A percentile compares a stretch with the other conserved stretches of the same genome.
These are phyloP conservation scores for Leishmania amazonensis DNA, from an alignment of 208 protist species.

Conservation along the genomic window DNA sequence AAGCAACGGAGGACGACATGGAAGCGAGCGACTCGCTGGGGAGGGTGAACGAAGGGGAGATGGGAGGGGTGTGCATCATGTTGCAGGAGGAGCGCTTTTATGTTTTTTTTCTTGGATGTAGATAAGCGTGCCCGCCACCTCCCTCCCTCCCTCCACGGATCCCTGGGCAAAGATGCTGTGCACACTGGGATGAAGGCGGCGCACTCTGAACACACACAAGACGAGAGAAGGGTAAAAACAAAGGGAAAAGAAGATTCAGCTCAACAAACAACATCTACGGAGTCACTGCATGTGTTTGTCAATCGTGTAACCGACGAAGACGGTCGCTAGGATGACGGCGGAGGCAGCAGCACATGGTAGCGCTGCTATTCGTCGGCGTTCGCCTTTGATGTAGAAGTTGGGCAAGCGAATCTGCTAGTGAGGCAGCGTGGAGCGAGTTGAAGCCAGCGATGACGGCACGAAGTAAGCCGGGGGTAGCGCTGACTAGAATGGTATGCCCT, in stretches of 20 bases:
- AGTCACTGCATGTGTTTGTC: not conserved
- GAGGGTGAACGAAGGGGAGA: not conserved
- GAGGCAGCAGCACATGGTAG: not conserved
- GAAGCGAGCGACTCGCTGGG: not conserved
- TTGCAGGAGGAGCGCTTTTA: not conserved
- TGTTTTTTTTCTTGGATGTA: constrained; percentile 1
- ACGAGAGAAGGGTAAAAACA: not conserved
- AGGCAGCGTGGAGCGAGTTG: too few relatives aligned
- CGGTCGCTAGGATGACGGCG: not conserved
- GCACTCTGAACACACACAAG: not conserved
- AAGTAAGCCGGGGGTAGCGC: not conserved
- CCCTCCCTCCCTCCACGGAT: too few relatives aligned
- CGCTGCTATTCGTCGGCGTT: not conserved
- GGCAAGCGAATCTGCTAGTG: not conserved
- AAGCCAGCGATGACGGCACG: not conserved
- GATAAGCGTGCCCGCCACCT: not conserved
- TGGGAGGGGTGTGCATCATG: not conserved
- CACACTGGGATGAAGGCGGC: not conserved
- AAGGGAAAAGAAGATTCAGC: not conserved
- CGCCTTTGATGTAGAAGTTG: not conserved
- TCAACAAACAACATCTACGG: too few relatives aligned
- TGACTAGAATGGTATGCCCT: not conserved
- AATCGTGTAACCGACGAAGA: not conserved
- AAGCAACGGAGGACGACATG: not conserved
- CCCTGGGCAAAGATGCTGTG: not conserved